A percentile compares a stretch with the other conserved stretches of the same genome.
phyloP scores from a whole-genome alignment of 306 rosid species.

The Oemleria cerasiformis region DNA sequence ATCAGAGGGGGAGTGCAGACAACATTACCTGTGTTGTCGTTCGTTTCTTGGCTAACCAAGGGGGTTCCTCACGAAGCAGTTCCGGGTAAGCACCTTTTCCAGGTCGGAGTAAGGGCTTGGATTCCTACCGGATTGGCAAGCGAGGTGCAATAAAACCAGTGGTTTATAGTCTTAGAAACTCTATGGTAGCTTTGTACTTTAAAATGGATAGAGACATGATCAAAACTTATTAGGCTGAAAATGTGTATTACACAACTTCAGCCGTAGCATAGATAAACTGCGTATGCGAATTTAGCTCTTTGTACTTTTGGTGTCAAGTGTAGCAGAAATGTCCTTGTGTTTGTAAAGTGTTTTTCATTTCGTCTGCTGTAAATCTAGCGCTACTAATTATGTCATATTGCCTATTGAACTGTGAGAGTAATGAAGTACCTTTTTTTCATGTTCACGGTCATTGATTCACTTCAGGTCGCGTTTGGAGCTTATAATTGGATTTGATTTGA shows the following conservation, averaged over 20 bases:
- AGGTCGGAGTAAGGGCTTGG: slow-evolving; percentile 14
- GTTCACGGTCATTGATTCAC: too few species aligned
- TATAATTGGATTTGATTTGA: too few species aligned
- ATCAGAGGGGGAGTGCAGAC: slow-evolving; percentile 88
- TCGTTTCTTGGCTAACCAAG: slow-evolving; percentile 74
- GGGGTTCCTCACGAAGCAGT: slow-evolving; percentile 42
- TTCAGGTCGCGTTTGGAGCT: too few species aligned
- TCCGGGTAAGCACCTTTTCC: slow-evolving; percentile 33
- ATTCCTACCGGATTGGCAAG: slow-evolving; percentile 15
- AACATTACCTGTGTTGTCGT: slow-evolving; percentile 89
- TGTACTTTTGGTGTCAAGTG: slow-evolving; percentile 27
- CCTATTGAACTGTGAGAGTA: neutral
- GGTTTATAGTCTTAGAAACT: slow-evolving; percentile 37
- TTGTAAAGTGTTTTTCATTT: slow-evolving; percentile 34
- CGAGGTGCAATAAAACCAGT: slow-evolving; percentile 32
- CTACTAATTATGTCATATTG: neutral
- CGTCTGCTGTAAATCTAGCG: slow-evolving; percentile 24
- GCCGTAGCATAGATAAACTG: slow-evolving; percentile 40
- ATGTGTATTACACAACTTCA: slow-evolving; percentile 10
- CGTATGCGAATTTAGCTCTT: slow-evolving; percentile 28
- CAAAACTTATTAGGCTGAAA: slow-evolving; percentile 25
- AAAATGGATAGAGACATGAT: slow-evolving; percentile 26
- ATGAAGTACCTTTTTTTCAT: too few species aligned
- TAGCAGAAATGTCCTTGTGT: slow-evolving; percentile 37
- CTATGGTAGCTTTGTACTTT: slow-evolving; percentile 45